Evolutionary conservation across 257 asterid genomes (phyloP).

Genomic region (Solanum phureja): DNA sequence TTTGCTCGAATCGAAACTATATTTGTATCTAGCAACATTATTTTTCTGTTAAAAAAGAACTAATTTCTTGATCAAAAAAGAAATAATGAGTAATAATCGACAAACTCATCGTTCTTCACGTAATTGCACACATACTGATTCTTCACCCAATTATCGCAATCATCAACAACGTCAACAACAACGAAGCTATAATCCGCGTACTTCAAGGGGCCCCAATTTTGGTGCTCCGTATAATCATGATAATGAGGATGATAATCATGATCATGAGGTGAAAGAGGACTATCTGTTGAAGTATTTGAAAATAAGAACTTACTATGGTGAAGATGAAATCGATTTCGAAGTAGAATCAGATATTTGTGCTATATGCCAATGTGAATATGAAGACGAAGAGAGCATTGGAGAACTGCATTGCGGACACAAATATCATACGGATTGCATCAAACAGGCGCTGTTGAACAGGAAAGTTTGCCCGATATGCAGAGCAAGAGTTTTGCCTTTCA

Average conservation of each 20-base stretch:
- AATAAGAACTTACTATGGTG: background rate
- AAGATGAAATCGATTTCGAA: background rate
- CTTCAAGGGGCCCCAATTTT: background rate
- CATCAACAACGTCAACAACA: background rate
- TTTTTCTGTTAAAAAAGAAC: too few species aligned
- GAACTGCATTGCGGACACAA: conserved; percentile 2
- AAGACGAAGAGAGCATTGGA: background rate
- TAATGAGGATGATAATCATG: background rate
- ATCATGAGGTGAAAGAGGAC: background rate
- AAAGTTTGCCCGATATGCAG: conserved; percentile 6
- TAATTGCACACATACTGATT: too few species aligned
- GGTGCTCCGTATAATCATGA: background rate
- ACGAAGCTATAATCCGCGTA: background rate
- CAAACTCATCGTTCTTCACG: too few species aligned
- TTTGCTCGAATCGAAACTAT: too few species aligned
- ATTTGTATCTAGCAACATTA: too few species aligned
- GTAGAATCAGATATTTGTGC: background rate
- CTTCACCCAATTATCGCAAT: background rate
- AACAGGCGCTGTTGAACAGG: background rate
- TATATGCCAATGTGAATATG: background rate
- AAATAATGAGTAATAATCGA: too few species aligned
- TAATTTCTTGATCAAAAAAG: too few species aligned
- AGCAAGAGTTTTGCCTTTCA: background rate
- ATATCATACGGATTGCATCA: conserved; percentile 4
- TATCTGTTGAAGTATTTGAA: background rate